These are phyloP conservation scores for Tympanopsis confertula DNA, from an alignment of 2,329 filamentous ascomycete genomes.

Conservation along the genomic window DNA sequence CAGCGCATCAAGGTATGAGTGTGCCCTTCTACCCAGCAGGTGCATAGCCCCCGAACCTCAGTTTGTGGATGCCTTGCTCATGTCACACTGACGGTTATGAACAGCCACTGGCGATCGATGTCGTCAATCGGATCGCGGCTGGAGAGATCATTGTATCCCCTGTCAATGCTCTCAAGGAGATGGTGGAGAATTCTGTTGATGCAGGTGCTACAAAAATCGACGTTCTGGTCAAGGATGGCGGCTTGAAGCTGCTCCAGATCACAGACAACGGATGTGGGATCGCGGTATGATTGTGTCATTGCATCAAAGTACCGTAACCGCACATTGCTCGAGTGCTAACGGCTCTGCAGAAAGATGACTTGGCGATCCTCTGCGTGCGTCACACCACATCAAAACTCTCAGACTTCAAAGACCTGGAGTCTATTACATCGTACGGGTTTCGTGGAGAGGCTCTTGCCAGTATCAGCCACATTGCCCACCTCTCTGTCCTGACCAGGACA, in stretches of 20 bases:
- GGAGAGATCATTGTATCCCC: conserved; percentile 97
- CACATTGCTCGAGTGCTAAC: too few relatives aligned
- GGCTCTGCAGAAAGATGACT: conserved; percentile 63
- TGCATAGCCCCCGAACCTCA: too few relatives aligned
- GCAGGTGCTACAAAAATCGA: conserved; percentile 85
- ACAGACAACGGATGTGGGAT: conserved; percentile 96
- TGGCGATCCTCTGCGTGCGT: conserved; percentile 83
- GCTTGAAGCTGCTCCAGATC: conserved; percentile 87
- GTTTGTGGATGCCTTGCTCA: too few relatives aligned
- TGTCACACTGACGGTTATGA: too few relatives aligned
- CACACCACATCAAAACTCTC: conserved; percentile 96
- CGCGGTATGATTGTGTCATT: conserved; percentile 44
- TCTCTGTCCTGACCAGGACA: conserved; percentile 88
- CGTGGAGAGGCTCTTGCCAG: conserved; percentile 90
- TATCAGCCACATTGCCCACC: conserved; percentile 94
- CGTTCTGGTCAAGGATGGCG: conserved; percentile 86
- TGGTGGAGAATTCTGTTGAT: conserved; percentile 94
- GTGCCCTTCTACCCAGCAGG: too few relatives aligned
- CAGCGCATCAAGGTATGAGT: too few relatives aligned
- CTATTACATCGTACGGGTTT: conserved; percentile 94
- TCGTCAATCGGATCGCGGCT: conserved; percentile 96
- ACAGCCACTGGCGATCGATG: conserved; percentile 79
- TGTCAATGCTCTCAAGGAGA: conserved; percentile 87
- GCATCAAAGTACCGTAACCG: too few relatives aligned
- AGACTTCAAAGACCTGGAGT: conserved; percentile 79